Conservation (phyloP, 441 rosid genomes). For the Erodium chrysanthum region DNA sequence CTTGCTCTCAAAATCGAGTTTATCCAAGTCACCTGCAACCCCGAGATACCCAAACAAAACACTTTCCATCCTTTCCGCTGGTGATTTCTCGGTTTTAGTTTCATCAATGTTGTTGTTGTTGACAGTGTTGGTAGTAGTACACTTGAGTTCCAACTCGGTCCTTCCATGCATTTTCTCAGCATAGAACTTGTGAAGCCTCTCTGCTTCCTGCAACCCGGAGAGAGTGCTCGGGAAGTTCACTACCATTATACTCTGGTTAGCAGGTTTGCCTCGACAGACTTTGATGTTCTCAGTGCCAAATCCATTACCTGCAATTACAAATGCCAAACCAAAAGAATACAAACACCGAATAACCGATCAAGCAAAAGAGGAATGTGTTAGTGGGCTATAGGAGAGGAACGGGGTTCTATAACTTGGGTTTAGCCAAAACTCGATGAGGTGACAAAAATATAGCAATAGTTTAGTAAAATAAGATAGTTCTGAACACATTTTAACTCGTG, state of each 20-base stretch:
- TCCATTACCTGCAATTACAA: constrained; percentile 23
- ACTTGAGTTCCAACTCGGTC: constrained; percentile 19
- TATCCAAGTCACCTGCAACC: constrained; percentile 30
- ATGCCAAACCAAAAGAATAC: constrained; percentile 4
- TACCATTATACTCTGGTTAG: constrained; percentile 29
- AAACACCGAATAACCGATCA: background rate
- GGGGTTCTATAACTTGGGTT: no score
- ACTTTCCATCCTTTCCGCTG: background rate
- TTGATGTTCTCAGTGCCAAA: constrained; percentile 19
- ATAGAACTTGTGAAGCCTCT: constrained; percentile 25
- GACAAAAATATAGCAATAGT: no score
- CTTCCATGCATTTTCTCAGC: constrained; percentile 25
- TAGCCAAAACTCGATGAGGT: no score
- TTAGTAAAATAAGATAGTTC: no score
- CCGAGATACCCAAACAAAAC: constrained; percentile 35
- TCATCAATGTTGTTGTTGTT: constrained; percentile 1
- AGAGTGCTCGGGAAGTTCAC: constrained; percentile 27
- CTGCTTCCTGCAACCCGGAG: constrained; percentile 31
- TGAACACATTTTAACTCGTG: no score
- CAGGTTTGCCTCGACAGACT: constrained; percentile 28
- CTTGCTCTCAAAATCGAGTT: constrained; percentile 29
- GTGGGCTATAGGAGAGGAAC: no score
- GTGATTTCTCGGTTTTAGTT: background rate
- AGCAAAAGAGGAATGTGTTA: background rate
- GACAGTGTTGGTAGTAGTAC: background rate